These are phyloP conservation scores for Choiromyces venosus DNA, from an alignment of 495 filamentous ascomycete genomes.

Conservation along the genomic window DNA sequence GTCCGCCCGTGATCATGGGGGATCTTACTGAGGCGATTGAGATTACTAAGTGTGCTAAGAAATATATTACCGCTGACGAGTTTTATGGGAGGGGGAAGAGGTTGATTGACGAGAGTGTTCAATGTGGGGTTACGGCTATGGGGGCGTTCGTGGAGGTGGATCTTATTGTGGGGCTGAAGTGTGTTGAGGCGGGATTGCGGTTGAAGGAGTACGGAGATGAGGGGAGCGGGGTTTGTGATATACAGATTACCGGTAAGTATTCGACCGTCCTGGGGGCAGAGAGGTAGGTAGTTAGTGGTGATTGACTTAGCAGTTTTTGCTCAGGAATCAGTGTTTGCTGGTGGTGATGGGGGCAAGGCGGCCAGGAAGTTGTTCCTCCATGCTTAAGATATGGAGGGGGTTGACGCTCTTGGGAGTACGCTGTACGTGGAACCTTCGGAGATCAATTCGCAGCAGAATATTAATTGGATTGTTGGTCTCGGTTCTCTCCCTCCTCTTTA, in stretches of 20 bases:
- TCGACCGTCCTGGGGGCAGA: not conserved
- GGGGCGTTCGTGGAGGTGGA: constrained; percentile 72
- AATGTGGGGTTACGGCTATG: constrained; percentile 64
- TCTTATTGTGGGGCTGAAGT: constrained; percentile 53
- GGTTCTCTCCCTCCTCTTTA: not conserved
- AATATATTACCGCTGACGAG: constrained; percentile 55
- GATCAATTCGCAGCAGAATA: constrained; percentile 52
- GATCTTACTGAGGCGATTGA: constrained; percentile 62
- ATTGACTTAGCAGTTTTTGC: constrained; percentile 53
- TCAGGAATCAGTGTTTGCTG: constrained; percentile 63
- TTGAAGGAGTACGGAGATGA: constrained; percentile 55
- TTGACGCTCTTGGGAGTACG: constrained; percentile 63
- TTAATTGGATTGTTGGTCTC: constrained; percentile 56
- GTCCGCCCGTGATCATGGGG: constrained; percentile 56
- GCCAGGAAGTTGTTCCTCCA: constrained; percentile 48
- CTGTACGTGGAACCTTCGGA: constrained; percentile 62
- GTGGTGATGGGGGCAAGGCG: constrained; percentile 48
- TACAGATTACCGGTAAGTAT: constrained; percentile 56
- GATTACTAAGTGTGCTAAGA: constrained; percentile 58
- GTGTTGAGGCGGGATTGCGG: constrained; percentile 54
- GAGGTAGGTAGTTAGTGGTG: not conserved
- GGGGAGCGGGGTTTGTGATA: constrained; percentile 47
- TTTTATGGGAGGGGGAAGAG: constrained; percentile 58
- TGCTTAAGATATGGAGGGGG: constrained; percentile 46
- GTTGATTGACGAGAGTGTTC: constrained; percentile 62